Base-by-base conservation (phyloP, 257 asterid species). In the Gynochthodes officinalis region DNA sequence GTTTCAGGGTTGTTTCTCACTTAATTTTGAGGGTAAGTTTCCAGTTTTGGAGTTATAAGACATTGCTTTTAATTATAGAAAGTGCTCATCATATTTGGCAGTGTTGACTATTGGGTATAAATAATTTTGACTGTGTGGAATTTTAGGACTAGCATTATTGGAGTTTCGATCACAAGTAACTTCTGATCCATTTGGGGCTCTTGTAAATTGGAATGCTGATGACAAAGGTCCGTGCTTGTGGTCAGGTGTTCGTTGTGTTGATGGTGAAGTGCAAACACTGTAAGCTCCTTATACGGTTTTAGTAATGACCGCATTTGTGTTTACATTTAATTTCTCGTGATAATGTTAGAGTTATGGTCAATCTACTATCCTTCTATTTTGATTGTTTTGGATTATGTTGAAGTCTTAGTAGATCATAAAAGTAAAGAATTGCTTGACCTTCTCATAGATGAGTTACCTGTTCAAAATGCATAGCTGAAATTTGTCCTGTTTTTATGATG, bases 141-240 rank as follows among this genome's bases (percentile, higher is more conserved):
- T 48, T 85, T 55, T 79, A 93, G 98, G 98, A 82, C 66, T 83
- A 37, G 84, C 89, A 19, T 78, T 93, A 85, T 77, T 91, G 80
- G 85, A 74, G 64, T 88, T 93, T 71, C 90, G 88, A 43, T 83
- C 78, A 23, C 86, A 68, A 80, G 86, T 93, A 69, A 82, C 79
- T 14, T 79, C 72, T 60, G 97, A 93, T 73, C 96, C 97, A 18
- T 82, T 73, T 68, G 85, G 89, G 37, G 86, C 82, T 77, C 82
- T 93, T 73, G 85, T 82, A 28, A 77, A 90, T 79, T 94, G 99
- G 99, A 82, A 86, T 75, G 78, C 85, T 23, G 68, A 75, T 75
- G 93, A 90, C 46, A 74, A 76, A 73, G 84, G 86, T 73, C 97
- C 96, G 7, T 94, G 99, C 80, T 70, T 69, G 79, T 94, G 99